phyloP scores from a whole-genome alignment of 106 monocot species.

The Vanilla planifolia region DNA sequence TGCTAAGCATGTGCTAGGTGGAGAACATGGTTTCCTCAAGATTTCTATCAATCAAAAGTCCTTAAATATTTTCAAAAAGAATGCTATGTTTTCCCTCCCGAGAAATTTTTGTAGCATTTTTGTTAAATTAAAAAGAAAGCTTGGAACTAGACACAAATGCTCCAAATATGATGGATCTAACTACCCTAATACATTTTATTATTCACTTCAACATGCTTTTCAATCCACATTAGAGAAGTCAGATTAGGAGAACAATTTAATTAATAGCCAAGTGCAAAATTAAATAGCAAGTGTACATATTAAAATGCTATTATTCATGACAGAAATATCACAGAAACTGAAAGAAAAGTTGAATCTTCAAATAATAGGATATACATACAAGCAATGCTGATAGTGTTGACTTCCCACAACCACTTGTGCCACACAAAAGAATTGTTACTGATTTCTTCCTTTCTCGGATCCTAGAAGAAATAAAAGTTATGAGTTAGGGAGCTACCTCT shows the following conservation, averaged over 20 bases:
- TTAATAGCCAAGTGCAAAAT: neutral
- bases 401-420: constrained; percentile 96
- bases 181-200: too few relatives aligned
- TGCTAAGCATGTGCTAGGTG: too few relatives aligned
- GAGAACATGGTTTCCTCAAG: too few relatives aligned
- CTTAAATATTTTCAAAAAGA: too few relatives aligned
- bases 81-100: too few relatives aligned
- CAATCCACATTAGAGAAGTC: neutral
- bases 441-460: constrained; percentile 90
- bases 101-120: too few relatives aligned
- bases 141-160: too few relatives aligned
- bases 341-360: neutral
- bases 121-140: too few relatives aligned
- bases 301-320: neutral
- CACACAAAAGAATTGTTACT: constrained; percentile 83
- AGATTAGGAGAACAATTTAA: neutral
- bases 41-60: too few relatives aligned
- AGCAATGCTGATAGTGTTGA: constrained; percentile 91
- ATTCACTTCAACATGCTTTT: neutral
- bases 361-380: constrained; percentile 31
- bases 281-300: neutral
- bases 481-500: neutral
- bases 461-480: constrained; percentile 30
- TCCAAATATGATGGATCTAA: too few relatives aligned
- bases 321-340: neutral